Base-by-base conservation (phyloP, 2,329 filamentous ascomycete species). In the Coniella lustricola region DNA sequence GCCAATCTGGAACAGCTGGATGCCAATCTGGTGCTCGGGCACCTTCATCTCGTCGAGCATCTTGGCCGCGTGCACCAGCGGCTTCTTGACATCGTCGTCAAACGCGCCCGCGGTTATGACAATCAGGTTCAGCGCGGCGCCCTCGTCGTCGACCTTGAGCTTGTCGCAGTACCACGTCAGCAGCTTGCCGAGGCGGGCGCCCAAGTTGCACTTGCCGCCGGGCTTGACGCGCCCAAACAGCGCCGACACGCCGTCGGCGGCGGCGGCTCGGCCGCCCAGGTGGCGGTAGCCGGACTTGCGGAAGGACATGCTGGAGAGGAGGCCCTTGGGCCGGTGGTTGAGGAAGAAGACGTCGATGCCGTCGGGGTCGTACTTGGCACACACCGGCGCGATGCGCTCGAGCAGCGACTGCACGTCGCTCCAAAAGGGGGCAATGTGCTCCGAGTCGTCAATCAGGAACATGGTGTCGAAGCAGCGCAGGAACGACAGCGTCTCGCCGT, bases 161-260 rank as follows among this genome's bases (percentile, higher is more conserved):
- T 57, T 56, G 42, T 57, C 59, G 41, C 56, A 45, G 48, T 62
- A 62, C 60, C 60, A 62, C 13, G 48, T 22, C 20, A 61, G 47
- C 35, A 60, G 48, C 57, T 56, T 58, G 36, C 44, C 48, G 17
- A 61, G 54, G 9, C 59, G 55, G n/a, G 49, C 54, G 21, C 59
- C 59, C n/a, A 61, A 51, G 47, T 58, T 59, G 52, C 59, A 61
- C 35, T 49, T 56, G 17, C 59, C 59, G 44, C 55, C 55, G 21
- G 59, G 56, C 56, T 56, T 57, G 25, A 60, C 57, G 22, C 37
- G 39, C 3, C 52, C 50, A 51, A 60, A 59, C 46, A 61, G 57
- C 9, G 25, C 49, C 20, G 57, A 56, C 3, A 58, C 54, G 52
- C 56, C 59, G 48, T 60, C 58, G 36, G 53, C 51, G 42, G 49